Conservation (phyloP, 2,329 filamentous ascomycete genomes). For the Coniochaeta sp. region DNA sequence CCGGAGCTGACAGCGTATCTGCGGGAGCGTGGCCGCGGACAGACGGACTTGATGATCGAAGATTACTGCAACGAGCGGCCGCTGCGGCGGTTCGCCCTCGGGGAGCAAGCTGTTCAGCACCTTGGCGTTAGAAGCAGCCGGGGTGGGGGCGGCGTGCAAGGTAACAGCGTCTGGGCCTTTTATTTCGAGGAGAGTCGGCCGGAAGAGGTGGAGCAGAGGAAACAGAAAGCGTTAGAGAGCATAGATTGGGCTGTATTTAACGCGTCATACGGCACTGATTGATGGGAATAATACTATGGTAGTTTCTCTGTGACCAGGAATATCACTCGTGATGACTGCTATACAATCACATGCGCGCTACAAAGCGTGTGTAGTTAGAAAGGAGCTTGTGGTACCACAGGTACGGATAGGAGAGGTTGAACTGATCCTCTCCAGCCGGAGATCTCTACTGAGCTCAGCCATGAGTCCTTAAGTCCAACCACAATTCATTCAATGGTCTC, state of each 20-base stretch:
- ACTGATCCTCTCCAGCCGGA: too few species aligned
- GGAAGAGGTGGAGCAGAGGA: constrained; percentile 4
- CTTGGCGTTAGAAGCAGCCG: constrained; percentile 9
- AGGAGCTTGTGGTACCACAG: too few species aligned
- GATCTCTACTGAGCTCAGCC: too few species aligned
- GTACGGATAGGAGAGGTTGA: too few species aligned
- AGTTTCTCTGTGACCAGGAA: too few species aligned
- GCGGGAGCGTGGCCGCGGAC: constrained; percentile 4
- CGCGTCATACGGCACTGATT: neutral
- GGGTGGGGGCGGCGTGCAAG: constrained; percentile 1
- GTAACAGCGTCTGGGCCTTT: constrained; percentile 9
- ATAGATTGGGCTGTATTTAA: constrained; percentile 9
- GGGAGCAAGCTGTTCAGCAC: constrained; percentile 11
- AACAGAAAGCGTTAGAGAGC: constrained; percentile 5
- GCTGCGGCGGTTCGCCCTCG: constrained; percentile 7
- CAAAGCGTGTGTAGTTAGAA: too few species aligned
- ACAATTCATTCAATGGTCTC: too few species aligned
- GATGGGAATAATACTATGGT: neutral
- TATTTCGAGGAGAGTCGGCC: constrained; percentile 8
- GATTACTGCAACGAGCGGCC: constrained; percentile 6
- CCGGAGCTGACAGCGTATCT: constrained; percentile 5
- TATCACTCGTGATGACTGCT: too few species aligned
- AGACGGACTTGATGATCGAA: constrained; percentile 11
- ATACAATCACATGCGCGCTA: too few species aligned
- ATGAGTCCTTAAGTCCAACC: too few species aligned